Evolutionary conservation across 1,284 basidiomycete species (phyloP), one percentile per base, ranked within the genome.

Genomic region (Cystobasidiaceae sp.): DNA sequence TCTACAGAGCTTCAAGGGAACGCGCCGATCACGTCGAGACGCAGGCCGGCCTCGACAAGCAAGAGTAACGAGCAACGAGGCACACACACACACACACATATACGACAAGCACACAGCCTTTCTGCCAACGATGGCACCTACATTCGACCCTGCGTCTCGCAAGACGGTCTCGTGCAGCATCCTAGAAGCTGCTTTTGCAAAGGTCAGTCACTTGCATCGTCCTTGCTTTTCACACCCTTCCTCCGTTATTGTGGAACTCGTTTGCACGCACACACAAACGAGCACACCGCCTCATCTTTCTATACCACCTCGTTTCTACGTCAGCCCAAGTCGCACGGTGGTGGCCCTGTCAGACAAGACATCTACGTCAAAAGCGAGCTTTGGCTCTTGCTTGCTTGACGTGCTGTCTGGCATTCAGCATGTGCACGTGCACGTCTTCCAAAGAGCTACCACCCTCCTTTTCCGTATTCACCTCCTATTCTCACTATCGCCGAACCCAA

Each of bases 81-180:
- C 32, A 39, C 4, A 4, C 13, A 23, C 8, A 28, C 6, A 4
- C 19, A 54, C 27, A 9, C 33, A 11, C 11, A n/a, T n/a, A 11
- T 48, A 11, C 9, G 23, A 11, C 13, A 23, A 8, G 9, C 25
- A 23, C 45, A 25, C 45, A 17, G 15, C 13, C 45, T 23, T 48
- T 8, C 21, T 48, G 15, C 8, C 45, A 9, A 17, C 13, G 15
- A 15, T 23, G 13, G 8, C 8, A 15, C 21, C 45, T 23, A 48
- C 59, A 23, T 48, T 48, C 23, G 56, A 59, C 27, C 44, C 56
- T 34, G 56, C 56, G 3, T 4, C 28, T 11, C 43, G 61, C 19
- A 64, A 64, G 61, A 64, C 61, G 19, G 61, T 64, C n/a, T 45
- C 61, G 5, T 64, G 61, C 32, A 25, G 44, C 4, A 45, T 54